These are phyloP conservation scores for Caloboletus inedulis DNA, from an alignment of 1,284 basidiomycete species.

Conservation along the genomic window DNA sequence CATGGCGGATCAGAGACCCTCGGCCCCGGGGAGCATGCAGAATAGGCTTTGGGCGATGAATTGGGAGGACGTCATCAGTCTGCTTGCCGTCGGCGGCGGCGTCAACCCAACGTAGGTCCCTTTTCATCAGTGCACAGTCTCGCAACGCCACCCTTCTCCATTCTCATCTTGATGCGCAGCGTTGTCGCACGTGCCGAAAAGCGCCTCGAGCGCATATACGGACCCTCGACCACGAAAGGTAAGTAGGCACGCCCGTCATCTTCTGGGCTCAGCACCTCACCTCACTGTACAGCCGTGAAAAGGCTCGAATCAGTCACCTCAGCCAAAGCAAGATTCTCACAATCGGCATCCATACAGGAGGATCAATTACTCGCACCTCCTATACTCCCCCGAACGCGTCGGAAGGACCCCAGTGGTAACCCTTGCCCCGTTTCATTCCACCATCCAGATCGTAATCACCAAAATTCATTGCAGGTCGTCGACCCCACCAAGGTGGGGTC, in stretches of 20 bases:
- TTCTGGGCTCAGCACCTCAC: constrained; percentile 4
- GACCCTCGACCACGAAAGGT: constrained; percentile 19
- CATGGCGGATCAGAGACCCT: constrained; percentile 27
- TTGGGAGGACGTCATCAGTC: constrained; percentile 31
- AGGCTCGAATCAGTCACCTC: constrained; percentile 8
- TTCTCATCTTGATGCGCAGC: constrained; percentile 16
- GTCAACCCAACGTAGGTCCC: constrained; percentile 21
- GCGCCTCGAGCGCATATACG: constrained; percentile 28
- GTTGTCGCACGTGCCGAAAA: constrained; percentile 21
- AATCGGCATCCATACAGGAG: constrained; percentile 4
- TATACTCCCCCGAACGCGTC: constrained; percentile 14
- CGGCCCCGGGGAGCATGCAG: constrained; percentile 33
- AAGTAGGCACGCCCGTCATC: not conserved
- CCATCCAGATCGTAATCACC: not conserved
- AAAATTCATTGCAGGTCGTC: not conserved
- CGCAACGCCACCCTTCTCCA: not conserved
- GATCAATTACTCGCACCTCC: constrained; percentile 20
- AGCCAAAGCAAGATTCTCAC: constrained; percentile 13
- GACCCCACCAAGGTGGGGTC: not conserved
- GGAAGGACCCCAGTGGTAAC: constrained; percentile 12
- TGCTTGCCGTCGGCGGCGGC: constrained; percentile 20
- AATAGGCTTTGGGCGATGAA: constrained; percentile 31
- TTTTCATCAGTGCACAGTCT: not conserved
- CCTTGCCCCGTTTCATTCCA: not conserved
- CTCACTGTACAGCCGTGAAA: constrained; percentile 11